Evolutionary conservation across 2,329 filamentous ascomycete species (phyloP), one percentile per base, ranked within the genome.

Genomic region (Aspergillus bombycis): DNA sequence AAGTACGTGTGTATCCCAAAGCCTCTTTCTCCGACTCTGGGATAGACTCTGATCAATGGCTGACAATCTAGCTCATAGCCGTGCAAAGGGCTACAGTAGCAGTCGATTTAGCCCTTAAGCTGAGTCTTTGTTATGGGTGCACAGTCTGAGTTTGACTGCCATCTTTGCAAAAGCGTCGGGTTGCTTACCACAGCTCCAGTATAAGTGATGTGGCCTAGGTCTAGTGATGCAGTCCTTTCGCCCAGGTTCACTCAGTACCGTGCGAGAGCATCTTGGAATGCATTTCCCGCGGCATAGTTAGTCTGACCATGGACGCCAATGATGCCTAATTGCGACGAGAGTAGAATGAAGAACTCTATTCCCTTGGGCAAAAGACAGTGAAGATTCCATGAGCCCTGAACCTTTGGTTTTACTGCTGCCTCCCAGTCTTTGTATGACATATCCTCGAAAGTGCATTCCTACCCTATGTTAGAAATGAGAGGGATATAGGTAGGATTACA

Each of bases 371-470:
- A 32, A 14, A 50, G 28, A 26, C 11, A 21, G n/a, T 62, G 50
- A 1, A 62, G 50, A 16, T 50, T 59, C 50, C 57, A 55, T 16
- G 61, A 32, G 1, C 57, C 57, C 10, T 23, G 12, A 11, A 46
- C 43, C n/a, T 62, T 62, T 5, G 60, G 52, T 0, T 43, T 4
- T 0, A 58, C 43, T 11, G 41, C 26, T 3, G 32, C 34, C 3
- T 43, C 32, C 57, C 57, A 63, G 6, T 58, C 55, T 3, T 45
- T 23, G n/a, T 52, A 21, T 3, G 34, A 19, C 12, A 61, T 21
- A 6, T 79, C 77, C 41, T 78, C 72, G 54, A 80, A 80, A 6
- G 76, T 55, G 12, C 34, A 14, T 1, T 36, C 34, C 12, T 36
- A 36, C 5, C 5, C 1, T 12, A 6, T 36, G 12, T 36, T 36